Conservation (phyloP, 2,329 filamentous ascomycete species). For the Talaromyces sp. region DNA sequence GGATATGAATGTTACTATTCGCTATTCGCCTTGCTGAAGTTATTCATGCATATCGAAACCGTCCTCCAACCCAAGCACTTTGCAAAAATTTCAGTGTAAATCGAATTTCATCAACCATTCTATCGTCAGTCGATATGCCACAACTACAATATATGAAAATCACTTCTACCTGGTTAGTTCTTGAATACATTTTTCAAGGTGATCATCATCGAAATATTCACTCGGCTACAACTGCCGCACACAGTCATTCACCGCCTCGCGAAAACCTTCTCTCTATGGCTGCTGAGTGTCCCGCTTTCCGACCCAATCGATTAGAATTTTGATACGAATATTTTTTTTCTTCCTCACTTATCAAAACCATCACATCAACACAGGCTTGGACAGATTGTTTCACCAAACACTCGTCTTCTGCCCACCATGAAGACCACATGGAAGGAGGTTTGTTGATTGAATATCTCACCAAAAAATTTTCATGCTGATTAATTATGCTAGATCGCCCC, state of each 20-base stretch:
- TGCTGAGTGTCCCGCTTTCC: slow-evolving; percentile 10
- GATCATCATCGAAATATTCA: not conserved
- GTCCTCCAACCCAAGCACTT: not conserved
- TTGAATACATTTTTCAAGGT: not conserved
- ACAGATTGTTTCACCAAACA: not conserved
- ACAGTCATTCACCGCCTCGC: slow-evolving; percentile 19
- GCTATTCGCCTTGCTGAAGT: not conserved
- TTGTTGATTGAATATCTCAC: slow-evolving; percentile 5
- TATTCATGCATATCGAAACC: not conserved
- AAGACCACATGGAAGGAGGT: slow-evolving; percentile 61
- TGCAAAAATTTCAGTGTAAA: not conserved
- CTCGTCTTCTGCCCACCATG: slow-evolving; percentile 43
- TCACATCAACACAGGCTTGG: slow-evolving; percentile 3
- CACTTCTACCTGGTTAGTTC: too few relatives aligned
- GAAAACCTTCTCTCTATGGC: slow-evolving; percentile 23
- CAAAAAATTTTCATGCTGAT: slow-evolving; percentile 19
- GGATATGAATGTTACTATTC: not conserved
- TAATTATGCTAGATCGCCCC: slow-evolving; percentile 60
- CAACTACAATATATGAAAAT: not conserved
- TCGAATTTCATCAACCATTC: not conserved
- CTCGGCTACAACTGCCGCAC: slow-evolving; percentile 17
- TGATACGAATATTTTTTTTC: slow-evolving; percentile 18
- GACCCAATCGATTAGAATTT: slow-evolving; percentile 17
- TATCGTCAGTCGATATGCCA: not conserved
- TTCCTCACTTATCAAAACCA: not conserved